A percentile compares a stretch with the other conserved stretches of the same genome.
These are phyloP conservation scores for Melaleuca alternifolia DNA, from an alignment of 345 rosid genomes.

Conservation along the genomic window DNA sequence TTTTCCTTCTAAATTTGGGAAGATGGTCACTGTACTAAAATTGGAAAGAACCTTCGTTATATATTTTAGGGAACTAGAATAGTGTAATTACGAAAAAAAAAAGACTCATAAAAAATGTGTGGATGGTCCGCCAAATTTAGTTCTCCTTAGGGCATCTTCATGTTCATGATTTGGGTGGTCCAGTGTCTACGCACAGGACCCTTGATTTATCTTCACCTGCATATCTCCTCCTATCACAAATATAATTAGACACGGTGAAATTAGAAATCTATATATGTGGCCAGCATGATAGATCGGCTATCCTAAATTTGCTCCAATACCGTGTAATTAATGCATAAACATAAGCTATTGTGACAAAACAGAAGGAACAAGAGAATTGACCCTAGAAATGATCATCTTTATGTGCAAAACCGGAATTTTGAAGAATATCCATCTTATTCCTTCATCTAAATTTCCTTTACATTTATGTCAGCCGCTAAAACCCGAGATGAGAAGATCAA, in stretches of 20 bases:
- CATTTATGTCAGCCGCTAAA: background rate
- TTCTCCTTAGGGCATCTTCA: background rate
- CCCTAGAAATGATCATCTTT: background rate
- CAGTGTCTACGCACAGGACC: background rate
- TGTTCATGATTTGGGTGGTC: background rate
- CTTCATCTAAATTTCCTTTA: background rate
- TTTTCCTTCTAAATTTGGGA: background rate
- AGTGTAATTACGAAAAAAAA: background rate
- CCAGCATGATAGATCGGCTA: background rate
- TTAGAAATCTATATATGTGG: background rate
- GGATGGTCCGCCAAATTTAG: background rate
- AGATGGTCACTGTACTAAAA: background rate
- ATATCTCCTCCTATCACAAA: background rate
- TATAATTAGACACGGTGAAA: background rate
- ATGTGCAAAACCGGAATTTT: background rate
- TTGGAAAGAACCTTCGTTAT: background rate
- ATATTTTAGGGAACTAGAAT: background rate
- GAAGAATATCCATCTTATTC: background rate
- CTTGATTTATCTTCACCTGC: background rate
- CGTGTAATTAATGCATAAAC: background rate
- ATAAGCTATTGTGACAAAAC: background rate
- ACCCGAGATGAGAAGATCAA: background rate
- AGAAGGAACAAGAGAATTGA: background rate
- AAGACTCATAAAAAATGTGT: background rate
- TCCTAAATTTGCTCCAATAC: background rate